phyloP scores from a whole-genome alignment of 2,329 filamentous ascomycete genomes.

The Trichoderma sp. region DNA sequence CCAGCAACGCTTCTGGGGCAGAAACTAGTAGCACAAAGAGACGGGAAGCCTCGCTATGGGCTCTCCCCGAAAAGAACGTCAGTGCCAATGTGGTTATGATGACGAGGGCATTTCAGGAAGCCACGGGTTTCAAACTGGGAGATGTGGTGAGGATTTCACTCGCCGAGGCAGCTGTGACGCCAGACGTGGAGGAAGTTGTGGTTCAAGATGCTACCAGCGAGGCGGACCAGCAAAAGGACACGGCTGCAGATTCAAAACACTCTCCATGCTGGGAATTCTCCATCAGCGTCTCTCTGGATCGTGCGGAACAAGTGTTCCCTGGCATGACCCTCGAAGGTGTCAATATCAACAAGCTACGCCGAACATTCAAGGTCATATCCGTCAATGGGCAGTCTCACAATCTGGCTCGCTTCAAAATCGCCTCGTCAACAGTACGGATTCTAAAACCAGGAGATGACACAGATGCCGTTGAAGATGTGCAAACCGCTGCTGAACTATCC shows the following conservation, averaged over 20 bases:
- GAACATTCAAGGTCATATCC: slow-evolving; percentile 57
- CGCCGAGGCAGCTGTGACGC: slow-evolving; percentile 49
- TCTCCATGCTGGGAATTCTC: slow-evolving; percentile 44
- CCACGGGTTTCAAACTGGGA: slow-evolving; percentile 71
- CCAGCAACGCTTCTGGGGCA: slow-evolving; percentile 23
- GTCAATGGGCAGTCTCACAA: slow-evolving; percentile 57
- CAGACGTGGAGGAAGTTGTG: slow-evolving; percentile 60
- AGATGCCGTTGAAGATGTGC: slow-evolving; percentile 18
- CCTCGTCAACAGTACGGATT: slow-evolving; percentile 46
- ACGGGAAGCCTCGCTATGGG: slow-evolving; percentile 56
- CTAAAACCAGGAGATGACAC: slow-evolving; percentile 38
- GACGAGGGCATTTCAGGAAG: slow-evolving; percentile 73
- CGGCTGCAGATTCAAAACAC: slow-evolving; percentile 33
- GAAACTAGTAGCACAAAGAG: slow-evolving; percentile 27
- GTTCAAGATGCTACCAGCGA: slow-evolving; percentile 59
- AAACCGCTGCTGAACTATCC: slow-evolving; percentile 26
- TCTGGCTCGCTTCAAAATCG: slow-evolving; percentile 50
- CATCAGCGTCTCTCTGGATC: slow-evolving; percentile 47
- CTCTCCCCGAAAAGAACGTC: slow-evolving; percentile 61
- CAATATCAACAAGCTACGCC: slow-evolving; percentile 38
- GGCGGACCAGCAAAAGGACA: slow-evolving; percentile 37
- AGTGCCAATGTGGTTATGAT: slow-evolving; percentile 71
- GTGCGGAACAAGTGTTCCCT: slow-evolving; percentile 69
- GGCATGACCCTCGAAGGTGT: slow-evolving; percentile 72
- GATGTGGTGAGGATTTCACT: slow-evolving; percentile 67